Base-by-base conservation (phyloP, 106 monocot genomes). In the Apostasia shenzhenica region DNA sequence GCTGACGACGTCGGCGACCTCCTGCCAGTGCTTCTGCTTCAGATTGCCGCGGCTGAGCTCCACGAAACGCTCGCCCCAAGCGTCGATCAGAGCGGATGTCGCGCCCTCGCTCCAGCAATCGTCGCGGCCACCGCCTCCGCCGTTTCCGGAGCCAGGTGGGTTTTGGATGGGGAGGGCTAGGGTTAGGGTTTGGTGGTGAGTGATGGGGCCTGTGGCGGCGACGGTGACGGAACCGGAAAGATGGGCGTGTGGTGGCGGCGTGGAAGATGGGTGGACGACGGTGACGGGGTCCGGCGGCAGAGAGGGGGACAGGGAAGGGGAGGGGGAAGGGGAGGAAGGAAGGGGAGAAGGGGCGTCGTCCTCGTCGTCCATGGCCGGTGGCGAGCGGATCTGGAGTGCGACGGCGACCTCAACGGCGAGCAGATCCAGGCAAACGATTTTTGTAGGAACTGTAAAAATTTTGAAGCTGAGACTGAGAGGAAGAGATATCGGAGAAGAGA, bases 21-120 rank as follows among this genome's bases (percentile, higher is more conserved):
- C 90, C 71, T 90, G 89, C 94, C 94, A 94, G 73, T 94, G 86
- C 61, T 82, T 80, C 76, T 90, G 94, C 55, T 77, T 75, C 53
- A 94, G 90, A 60, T 79, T 87, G 44, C 94, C 94, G 14, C 94
- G 77, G 75, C 71, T 74, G 42, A 94, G 81, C 68, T 87, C 80
- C 6, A 94, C 53, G 72, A 69, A 90, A 3, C 90, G 75, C 71
- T 94, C 87, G 4, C 90, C 87, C 94, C 94, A 94, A 8, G 87
- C 87, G 63, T 87, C 87, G 70, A 86, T 81, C 38, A 88, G 76
- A 26, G 72, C 69, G 3, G 83, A 76, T 9, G 87, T 84, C n/a
- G 87, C 87, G 6, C 87, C 87, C 62, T 83, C 83, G 80, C 83
- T 88, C 87, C 83, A 84, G 78, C 83, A 83, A 59, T 88, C 87